Evolutionary conservation across 1,284 basidiomycete species (phyloP), one percentile per base, ranked within the genome.

Genomic region (Boletellus dicymbophilus): DNA sequence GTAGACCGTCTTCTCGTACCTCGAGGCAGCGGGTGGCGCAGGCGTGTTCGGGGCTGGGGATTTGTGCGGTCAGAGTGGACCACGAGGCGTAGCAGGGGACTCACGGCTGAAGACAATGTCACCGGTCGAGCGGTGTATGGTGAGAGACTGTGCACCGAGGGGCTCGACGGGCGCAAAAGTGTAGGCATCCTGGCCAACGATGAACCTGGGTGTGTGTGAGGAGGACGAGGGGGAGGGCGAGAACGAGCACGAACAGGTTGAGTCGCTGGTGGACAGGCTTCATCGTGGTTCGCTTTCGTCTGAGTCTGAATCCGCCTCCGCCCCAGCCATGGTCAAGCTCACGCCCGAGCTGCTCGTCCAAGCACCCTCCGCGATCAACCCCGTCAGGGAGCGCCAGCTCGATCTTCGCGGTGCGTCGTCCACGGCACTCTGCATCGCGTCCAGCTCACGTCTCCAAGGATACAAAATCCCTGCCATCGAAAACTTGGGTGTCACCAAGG

Each of bases 381-480:
- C 95, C 27, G 72, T 95, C 50, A 95, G 94, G 72, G 95, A 99
- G 71, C 84, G 97, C 51, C 92, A 98, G 74, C 81, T 99, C 53
- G 95, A 98, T 68, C 82, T 98, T 45, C 77, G 95, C 82, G 95
- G 95, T 93, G 65, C 65, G 85, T 72, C 52, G 33, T 34, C 34
- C 49, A 40, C 47, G 48, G 54, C 39, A 49, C 36, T 56, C 49
- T 42, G 51, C 48, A 58, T 58, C 65, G 60, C 63, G 66, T 44
- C 28, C 25, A 15, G 40, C 49, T 68, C 34, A 66, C 37, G 8
- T 21, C n/a, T 6, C 38, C 21, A 55, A 96, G 94, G 95, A 52
- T 91, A 93, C 72, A 96, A 95, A 82, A 98, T 99, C 65, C 94
- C 95, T 39, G 86, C 92, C 46, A 99, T 99, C 67, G 97, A 99